These are phyloP conservation scores for Boletus rufocinnamomeus DNA, from an alignment of 768 basidiomycete genomes.

Conservation along the genomic window DNA sequence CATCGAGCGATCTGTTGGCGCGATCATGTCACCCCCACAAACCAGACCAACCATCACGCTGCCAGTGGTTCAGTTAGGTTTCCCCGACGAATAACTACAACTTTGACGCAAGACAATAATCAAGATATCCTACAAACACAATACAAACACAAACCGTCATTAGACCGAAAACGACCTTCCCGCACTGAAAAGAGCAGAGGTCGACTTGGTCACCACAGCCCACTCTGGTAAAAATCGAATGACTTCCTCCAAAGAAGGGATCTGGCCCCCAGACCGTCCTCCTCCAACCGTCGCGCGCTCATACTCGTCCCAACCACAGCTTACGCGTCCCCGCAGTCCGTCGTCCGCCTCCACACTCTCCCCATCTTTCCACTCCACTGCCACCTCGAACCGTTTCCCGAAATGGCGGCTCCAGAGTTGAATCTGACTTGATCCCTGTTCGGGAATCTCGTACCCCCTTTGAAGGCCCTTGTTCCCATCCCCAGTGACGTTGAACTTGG, in stretches of 20 bases:
- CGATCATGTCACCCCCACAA: background rate
- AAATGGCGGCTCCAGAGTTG: slow-evolving; percentile 65
- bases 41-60: background rate
- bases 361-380: slow-evolving; percentile 48
- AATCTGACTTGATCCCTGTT: slow-evolving; percentile 41
- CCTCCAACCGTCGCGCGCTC: slow-evolving; percentile 55
- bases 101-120: background rate
- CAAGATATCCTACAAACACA: background rate
- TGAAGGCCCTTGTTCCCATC: slow-evolving; percentile 41
- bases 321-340: slow-evolving; percentile 45
- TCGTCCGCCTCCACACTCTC: slow-evolving; percentile 16
- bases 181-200: slow-evolving; percentile 62
- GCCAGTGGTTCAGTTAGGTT: background rate
- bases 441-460: slow-evolving; percentile 41
- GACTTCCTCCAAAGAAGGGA: slow-evolving; percentile 72
- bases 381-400: slow-evolving; percentile 53
- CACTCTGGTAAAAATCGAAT: slow-evolving; percentile 65
- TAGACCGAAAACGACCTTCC: slow-evolving; percentile 23
- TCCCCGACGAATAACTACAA: no score
- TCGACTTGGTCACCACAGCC: slow-evolving; percentile 59
- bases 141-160: slow-evolving; percentile 8
- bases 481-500: slow-evolving; percentile 42
- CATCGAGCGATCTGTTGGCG: no score
- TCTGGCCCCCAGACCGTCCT: slow-evolving; percentile 42
- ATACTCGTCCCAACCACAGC: slow-evolving; percentile 71